These are phyloP conservation scores for Daucus carota DNA, from an alignment of 129 eudicot genomes.

Conservation along the genomic window DNA sequence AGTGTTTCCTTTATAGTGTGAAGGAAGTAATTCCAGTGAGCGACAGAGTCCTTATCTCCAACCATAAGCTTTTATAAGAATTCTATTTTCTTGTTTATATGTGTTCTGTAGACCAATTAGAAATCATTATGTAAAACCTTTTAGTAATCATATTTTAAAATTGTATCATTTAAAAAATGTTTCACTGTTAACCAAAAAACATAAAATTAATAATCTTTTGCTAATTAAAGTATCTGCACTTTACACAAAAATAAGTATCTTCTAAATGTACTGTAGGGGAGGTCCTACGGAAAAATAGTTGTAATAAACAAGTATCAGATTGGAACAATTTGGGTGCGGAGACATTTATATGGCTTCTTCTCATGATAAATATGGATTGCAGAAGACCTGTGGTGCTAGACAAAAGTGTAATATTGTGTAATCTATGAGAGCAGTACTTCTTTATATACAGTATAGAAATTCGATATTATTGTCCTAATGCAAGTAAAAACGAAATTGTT, in stretches of 20 bases:
- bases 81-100: too few relatives aligned
- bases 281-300: too few relatives aligned
- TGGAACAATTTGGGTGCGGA: neutral
- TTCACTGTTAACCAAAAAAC: neutral
- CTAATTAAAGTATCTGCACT: too few relatives aligned
- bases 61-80: too few relatives aligned
- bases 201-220: too few relatives aligned
- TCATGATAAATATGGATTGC: neutral
- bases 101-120: neutral
- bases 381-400: neutral
- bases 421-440: neutral
- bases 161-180: neutral
- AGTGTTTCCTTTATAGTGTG: neutral
- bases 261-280: neutral
- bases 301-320: neutral
- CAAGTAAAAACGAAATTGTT: neutral
- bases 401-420: neutral
- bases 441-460: too few relatives aligned
- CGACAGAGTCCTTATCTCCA: neutral
- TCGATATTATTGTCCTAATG: neutral
- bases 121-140: neutral
- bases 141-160: neutral
- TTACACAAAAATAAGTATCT: too few relatives aligned
- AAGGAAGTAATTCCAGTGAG: neutral
- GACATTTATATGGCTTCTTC: neutral